phyloP scores from a whole-genome alignment of 495 filamentous ascomycete species.

The Hypoxylon fuscum region DNA sequence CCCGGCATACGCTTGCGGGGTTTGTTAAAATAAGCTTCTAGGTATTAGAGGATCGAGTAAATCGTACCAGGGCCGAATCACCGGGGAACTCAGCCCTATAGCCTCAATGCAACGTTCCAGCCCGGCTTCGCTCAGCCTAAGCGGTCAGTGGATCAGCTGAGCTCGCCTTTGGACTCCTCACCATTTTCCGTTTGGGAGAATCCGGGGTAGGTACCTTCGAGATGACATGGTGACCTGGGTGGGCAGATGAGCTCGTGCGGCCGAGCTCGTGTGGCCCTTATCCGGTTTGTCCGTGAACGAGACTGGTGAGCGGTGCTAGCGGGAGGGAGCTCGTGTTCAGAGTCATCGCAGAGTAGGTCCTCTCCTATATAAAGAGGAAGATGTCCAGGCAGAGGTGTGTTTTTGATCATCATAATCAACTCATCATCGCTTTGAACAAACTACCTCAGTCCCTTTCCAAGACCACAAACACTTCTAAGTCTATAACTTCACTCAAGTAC shows the following conservation, averaged over 20 bases:
- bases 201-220: constrained; percentile 19
- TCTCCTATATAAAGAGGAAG: constrained; percentile 14
- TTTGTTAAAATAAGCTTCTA: constrained; percentile 3
- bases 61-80: constrained; percentile 12
- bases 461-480: not conserved
- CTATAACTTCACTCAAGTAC: not conserved
- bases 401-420: constrained; percentile 3
- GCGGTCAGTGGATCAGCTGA: constrained; percentile 11
- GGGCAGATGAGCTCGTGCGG: not conserved
- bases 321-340: constrained; percentile 5
- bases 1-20: not conserved
- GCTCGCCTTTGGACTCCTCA: constrained; percentile 9
- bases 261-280: constrained; percentile 4
- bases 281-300: constrained; percentile 4
- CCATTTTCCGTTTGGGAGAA: not conserved
- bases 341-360: not conserved
- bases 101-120: constrained; percentile 38
- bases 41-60: constrained; percentile 5
- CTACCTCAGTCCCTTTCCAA: not conserved
- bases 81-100: constrained; percentile 24
- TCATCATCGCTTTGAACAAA: not conserved
- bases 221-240: not conserved
- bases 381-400: not conserved
- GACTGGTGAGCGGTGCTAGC: not conserved
- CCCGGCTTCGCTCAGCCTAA: constrained; percentile 1